Conservation (phyloP, 176 grass and related monocot genomes). For the Musa beccarii region DNA sequence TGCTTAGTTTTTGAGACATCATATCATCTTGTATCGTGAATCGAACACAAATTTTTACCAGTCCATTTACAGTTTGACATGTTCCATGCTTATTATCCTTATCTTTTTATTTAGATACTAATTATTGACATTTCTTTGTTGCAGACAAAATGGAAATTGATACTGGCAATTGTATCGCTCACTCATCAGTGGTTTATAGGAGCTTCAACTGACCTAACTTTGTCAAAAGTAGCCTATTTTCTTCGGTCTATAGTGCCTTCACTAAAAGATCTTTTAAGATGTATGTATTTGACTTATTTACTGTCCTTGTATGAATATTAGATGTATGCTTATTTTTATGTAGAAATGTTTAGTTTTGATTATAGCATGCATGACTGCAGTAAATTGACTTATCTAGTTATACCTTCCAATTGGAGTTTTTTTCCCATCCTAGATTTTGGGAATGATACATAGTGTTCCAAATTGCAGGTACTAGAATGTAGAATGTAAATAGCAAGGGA, state of each 20-base stretch:
- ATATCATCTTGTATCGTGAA: background rate
- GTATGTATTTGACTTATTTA: slow-evolving; percentile 2
- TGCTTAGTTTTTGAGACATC: background rate
- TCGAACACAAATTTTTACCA: background rate
- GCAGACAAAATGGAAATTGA: slow-evolving; percentile 69
- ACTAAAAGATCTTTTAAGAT: slow-evolving; percentile 50
- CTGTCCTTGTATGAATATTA: background rate
- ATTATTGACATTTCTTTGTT: slow-evolving; percentile 21
- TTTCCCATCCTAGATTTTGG: background rate
- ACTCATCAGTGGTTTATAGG: slow-evolving; percentile 46
- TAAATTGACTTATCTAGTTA: slow-evolving; percentile 32
- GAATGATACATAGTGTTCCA: background rate
- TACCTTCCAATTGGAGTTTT: background rate
- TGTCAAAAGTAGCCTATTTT: slow-evolving; percentile 71
- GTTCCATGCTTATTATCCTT: slow-evolving; percentile 18
- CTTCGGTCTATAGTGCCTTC: slow-evolving; percentile 66
- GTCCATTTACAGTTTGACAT: background rate
- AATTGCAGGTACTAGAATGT: background rate
- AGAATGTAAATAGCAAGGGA: background rate
- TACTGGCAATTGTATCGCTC: slow-evolving; percentile 55
- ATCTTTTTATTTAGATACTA: background rate
- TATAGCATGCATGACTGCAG: no score
- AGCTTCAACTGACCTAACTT: slow-evolving; percentile 44
- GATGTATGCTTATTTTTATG: slow-evolving; percentile 23
- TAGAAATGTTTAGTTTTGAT: slow-evolving; percentile 34